These are phyloP conservation scores for Xerophyta viscosa DNA, from an alignment of 106 monocot species.

Conservation along the genomic window DNA sequence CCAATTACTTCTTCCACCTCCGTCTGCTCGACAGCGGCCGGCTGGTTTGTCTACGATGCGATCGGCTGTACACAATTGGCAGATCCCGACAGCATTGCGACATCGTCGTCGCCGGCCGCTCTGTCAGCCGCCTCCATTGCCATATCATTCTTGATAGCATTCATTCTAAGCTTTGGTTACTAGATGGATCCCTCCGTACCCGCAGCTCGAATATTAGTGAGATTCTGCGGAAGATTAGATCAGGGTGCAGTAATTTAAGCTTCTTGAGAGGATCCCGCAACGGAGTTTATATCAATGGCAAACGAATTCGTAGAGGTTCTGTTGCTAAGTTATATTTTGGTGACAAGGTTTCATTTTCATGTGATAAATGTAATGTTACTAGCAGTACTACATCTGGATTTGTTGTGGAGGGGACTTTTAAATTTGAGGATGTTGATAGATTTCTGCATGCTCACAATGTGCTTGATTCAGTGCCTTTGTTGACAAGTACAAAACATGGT, in stretches of 20 bases:
- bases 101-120: constrained; percentile 19
- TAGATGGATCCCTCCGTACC: constrained; percentile 34
- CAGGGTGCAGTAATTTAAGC: background rate
- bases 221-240: constrained; percentile 7
- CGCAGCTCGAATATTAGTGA: constrained; percentile 12
- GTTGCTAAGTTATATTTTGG: constrained; percentile 32
- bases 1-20: constrained; percentile 18
- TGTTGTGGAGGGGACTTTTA: constrained; percentile 44
- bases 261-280: constrained; percentile 28
- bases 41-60: constrained; percentile 30
- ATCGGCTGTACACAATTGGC: constrained; percentile 63
- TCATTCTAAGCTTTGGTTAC: constrained; percentile 31
- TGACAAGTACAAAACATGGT: too few species aligned
- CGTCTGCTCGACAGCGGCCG: constrained; percentile 15
- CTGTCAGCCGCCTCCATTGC: constrained; percentile 52
- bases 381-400: constrained; percentile 26
- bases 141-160: constrained; percentile 42
- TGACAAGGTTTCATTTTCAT: constrained; percentile 45
- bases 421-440: constrained; percentile 4
- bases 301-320: constrained; percentile 22
- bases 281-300: constrained; percentile 55
- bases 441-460: background rate
- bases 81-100: constrained; percentile 24
- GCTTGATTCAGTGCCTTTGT: background rate
- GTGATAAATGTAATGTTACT: background rate